Percentiles rank a stretch among this genome's conserved stretches.
phyloP scores from a whole-genome alignment of 1,139 yeast genomes.

The Nakaseomyces sp. region DNA sequence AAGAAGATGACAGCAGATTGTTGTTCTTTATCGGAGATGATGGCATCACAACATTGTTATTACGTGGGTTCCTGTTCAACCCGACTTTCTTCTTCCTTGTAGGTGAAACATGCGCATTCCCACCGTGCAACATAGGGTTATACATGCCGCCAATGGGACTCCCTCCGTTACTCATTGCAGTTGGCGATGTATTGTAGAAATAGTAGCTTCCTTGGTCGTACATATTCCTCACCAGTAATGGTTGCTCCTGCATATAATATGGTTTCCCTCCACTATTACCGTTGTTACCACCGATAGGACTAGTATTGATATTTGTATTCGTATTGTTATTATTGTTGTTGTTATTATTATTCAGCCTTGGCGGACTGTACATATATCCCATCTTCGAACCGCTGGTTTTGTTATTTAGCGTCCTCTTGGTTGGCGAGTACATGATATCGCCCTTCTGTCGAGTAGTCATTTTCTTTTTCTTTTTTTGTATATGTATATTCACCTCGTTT shows the following conservation, averaged over 20 bases:
- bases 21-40: constrained; percentile 5
- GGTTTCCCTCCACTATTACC: neutral
- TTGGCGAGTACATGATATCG: constrained; percentile 6
- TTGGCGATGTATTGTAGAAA: neutral
- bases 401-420: constrained; percentile 5
- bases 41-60: constrained; percentile 2
- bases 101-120: neutral
- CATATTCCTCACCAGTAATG: constrained; percentile 1
- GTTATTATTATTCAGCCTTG: neutral
- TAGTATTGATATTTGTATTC: too few species aligned
- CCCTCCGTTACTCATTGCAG: neutral
- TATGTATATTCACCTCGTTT: too few species aligned
- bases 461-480: too few species aligned
- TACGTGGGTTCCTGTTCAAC: constrained; percentile 3
- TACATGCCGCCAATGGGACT: neutral
- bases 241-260: constrained; percentile 2
- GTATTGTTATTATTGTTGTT: neutral
- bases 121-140: neutral
- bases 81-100: constrained; percentile 4
- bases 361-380: neutral
- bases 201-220: neutral
- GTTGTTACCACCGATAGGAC: neutral
- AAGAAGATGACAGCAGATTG: neutral
- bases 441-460: constrained; percentile 5
- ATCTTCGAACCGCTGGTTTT: constrained; percentile 4